These are phyloP conservation scores for Podila minutissima DNA, from an alignment of 192 early-diverging fungal genomes.

Conservation along the genomic window DNA sequence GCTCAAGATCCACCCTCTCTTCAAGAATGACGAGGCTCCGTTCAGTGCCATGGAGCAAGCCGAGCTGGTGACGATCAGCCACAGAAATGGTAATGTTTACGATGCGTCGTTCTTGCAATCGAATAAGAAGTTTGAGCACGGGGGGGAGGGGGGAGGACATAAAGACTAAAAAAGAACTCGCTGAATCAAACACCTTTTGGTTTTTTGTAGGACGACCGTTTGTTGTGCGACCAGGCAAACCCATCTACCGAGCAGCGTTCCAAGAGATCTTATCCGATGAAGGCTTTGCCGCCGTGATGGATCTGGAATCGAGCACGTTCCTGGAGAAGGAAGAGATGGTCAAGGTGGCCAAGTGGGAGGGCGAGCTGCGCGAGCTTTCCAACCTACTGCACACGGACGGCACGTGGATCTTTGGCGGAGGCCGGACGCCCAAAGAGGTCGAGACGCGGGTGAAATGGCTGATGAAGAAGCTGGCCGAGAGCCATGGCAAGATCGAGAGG, in stretches of 20 bases:
- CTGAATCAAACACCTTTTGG: constrained; percentile 17
- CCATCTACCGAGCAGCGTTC: constrained; percentile 86
- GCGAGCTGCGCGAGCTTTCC: constrained; percentile 65
- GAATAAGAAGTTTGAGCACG: no score
- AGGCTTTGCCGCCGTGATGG: constrained; percentile 84
- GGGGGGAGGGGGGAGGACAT: no score
- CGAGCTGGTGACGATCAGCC: constrained; percentile 84
- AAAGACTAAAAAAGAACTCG: background rate
- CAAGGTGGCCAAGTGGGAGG: constrained; percentile 72
- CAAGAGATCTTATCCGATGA: constrained; percentile 73
- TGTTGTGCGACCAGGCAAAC: constrained; percentile 82
- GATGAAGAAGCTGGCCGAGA: constrained; percentile 51
- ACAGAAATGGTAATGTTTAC: constrained; percentile 25
- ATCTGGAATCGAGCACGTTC: constrained; percentile 69
- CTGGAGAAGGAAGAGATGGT: constrained; percentile 65
- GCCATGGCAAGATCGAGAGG: constrained; percentile 63
- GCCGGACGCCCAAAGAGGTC: constrained; percentile 66
- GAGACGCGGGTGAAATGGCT: constrained; percentile 66
- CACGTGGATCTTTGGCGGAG: constrained; percentile 63
- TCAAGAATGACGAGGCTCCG: constrained; percentile 85
- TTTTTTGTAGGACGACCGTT: constrained; percentile 77
- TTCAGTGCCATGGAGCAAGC: constrained; percentile 90
- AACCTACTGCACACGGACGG: constrained; percentile 57
- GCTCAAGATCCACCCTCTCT: constrained; percentile 81
- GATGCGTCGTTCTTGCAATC: no score